Conservation (phyloP, 345 rosid species). For the Eutrema heterophyllum region DNA sequence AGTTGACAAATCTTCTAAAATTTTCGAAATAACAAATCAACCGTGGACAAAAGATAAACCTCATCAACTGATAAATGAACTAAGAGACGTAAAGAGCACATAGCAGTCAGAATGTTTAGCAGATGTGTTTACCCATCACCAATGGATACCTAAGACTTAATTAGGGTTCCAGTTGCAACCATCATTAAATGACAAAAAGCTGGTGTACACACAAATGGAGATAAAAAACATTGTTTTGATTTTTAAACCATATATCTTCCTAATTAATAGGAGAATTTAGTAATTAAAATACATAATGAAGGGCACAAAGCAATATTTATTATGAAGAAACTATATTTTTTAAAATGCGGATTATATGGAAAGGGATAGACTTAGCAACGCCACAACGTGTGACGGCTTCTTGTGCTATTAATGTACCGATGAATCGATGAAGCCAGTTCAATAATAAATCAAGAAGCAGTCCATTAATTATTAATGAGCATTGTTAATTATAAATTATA, state of each 20-base stretch:
- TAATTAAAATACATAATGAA: background rate
- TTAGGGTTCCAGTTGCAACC: conserved; percentile 7
- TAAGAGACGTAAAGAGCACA: background rate
- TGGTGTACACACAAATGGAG: background rate
- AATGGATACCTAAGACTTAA: background rate
- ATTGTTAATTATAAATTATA: background rate
- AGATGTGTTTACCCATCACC: background rate
- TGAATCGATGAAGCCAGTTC: background rate
- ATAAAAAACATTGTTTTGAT: background rate
- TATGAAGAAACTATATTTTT: background rate
- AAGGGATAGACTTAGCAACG: conserved; percentile 16
- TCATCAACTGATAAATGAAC: background rate
- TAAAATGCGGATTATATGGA: background rate
- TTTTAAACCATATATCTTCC: background rate
- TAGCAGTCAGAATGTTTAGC: background rate
- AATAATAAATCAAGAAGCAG: conserved; percentile 8
- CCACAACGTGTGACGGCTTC: conserved; percentile 27
- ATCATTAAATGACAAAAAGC: background rate
- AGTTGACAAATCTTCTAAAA: background rate
- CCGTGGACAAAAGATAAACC: background rate
- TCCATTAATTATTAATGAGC: conserved; percentile 6
- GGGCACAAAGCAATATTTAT: background rate
- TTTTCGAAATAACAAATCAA: background rate
- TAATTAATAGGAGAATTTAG: background rate
- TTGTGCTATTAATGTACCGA: background rate